Conservation (phyloP, 2,329 filamentous ascomycete species). For the Penicillium concentricum region DNA sequence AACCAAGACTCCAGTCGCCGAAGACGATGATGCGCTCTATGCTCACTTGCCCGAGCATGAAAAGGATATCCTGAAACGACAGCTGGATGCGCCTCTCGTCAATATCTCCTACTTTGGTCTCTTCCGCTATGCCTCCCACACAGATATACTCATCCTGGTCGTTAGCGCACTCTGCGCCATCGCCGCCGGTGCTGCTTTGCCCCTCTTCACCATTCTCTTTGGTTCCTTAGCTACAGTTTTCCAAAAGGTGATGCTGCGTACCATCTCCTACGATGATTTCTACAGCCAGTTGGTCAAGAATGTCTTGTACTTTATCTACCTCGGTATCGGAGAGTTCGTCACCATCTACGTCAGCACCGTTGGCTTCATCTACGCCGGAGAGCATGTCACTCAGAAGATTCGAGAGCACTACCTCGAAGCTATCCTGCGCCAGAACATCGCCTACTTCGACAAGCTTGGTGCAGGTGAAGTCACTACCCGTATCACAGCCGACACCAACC, state of each 20-base stretch:
- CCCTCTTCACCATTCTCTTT: slow-evolving; percentile 77
- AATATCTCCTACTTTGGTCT: slow-evolving; percentile 65
- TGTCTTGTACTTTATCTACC: slow-evolving; percentile 81
- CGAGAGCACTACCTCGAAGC: slow-evolving; percentile 80
- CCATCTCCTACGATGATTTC: slow-evolving; percentile 56
- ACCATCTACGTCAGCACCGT: slow-evolving; percentile 77
- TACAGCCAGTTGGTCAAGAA: slow-evolving; percentile 58
- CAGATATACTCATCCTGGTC: slow-evolving; percentile 63
- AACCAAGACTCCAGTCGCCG: slow-evolving; percentile 37
- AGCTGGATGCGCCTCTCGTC: slow-evolving; percentile 64
- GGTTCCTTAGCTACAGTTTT: slow-evolving; percentile 73
- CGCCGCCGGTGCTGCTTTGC: slow-evolving; percentile 70
- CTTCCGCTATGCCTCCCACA: slow-evolving; percentile 67
- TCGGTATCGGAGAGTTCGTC: slow-evolving; percentile 77
- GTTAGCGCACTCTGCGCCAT: slow-evolving; percentile 66
- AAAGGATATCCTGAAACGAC: slow-evolving; percentile 64
- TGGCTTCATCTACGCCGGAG: slow-evolving; percentile 84
- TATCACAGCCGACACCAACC: slow-evolving; percentile 90
- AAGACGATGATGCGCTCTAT: slow-evolving; percentile 54
- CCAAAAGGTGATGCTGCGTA: slow-evolving; percentile 58
- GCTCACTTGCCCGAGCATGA: slow-evolving; percentile 65
- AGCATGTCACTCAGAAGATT: slow-evolving; percentile 75
- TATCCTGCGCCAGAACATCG: slow-evolving; percentile 85
- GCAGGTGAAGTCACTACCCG: slow-evolving; percentile 91
- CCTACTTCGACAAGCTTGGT: slow-evolving; percentile 88